Percentiles rank a stretch among this genome's conserved stretches.
These are phyloP conservation scores for Tremella mesenterica DNA, from an alignment of 768 basidiomycete species.

Conservation along the genomic window DNA sequence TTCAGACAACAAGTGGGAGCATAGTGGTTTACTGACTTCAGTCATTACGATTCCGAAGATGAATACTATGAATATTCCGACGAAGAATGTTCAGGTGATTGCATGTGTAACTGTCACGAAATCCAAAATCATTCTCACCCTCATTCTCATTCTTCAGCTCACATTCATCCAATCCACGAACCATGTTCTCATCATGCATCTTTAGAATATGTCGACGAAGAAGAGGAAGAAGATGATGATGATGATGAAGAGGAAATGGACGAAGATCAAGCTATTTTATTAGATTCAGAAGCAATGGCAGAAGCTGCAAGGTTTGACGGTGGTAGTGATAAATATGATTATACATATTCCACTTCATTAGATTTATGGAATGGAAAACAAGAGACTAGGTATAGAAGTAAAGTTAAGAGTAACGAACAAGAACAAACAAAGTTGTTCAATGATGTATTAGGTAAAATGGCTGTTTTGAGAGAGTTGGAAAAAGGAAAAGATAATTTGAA, in stretches of 20 bases:
- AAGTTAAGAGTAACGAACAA: too few species aligned
- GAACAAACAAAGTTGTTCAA: too few species aligned
- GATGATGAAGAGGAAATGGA: not conserved
- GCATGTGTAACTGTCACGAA: slow-evolving; percentile 19
- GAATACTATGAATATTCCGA: slow-evolving; percentile 21
- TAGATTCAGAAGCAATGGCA: not conserved
- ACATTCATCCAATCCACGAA: slow-evolving; percentile 2
- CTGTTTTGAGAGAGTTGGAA: too few species aligned
- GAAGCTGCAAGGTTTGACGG: not conserved
- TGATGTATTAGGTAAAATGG: too few species aligned
- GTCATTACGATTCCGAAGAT: slow-evolving; percentile 6
- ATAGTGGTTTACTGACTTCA: not conserved
- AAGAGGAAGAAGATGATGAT: slow-evolving; percentile 1
- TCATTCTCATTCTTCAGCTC: not conserved
- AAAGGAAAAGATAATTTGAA: too few species aligned
- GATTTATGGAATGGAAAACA: too few species aligned
- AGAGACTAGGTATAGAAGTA: too few species aligned
- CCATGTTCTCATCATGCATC: slow-evolving; percentile 5
- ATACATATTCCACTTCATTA: too few species aligned
- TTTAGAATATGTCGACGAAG: slow-evolving; percentile 1
- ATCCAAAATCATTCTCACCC: slow-evolving; percentile 14
- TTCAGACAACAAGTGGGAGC: too few species aligned
- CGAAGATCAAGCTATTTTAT: too few species aligned
- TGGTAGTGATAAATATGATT: not conserved
- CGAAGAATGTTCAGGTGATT: slow-evolving; percentile 21